Conservation (phyloP, 2,329 filamentous ascomycete species). For the Botryotinia convoluta region DNA sequence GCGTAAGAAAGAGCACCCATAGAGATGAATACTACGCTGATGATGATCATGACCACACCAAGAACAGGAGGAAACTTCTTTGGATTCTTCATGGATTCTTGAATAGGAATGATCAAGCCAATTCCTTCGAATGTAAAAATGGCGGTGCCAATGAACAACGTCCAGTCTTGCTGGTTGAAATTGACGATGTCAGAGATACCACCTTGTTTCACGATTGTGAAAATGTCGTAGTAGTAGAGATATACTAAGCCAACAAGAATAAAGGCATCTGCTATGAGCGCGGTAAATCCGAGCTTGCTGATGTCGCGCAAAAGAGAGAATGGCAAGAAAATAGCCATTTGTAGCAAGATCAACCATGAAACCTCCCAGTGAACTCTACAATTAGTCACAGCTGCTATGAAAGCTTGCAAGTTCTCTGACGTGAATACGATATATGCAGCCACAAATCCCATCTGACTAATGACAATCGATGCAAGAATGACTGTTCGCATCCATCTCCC, state of each 20-base stretch:
- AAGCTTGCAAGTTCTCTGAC: slow-evolving; percentile 90
- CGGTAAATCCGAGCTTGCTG: slow-evolving; percentile 93
- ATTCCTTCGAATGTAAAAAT: slow-evolving; percentile 99
- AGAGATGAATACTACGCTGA: slow-evolving; percentile 83
- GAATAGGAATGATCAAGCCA: slow-evolving; percentile 95
- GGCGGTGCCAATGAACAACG: slow-evolving; percentile 95
- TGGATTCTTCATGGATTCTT: slow-evolving; percentile 92
- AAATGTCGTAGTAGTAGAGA: slow-evolving; percentile 91
- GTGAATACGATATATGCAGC: slow-evolving; percentile 97
- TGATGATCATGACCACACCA: slow-evolving; percentile 88
- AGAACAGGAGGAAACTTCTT: slow-evolving; percentile 88
- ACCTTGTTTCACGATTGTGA: slow-evolving; percentile 70
- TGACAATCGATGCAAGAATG: slow-evolving; percentile 87
- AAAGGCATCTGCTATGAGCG: slow-evolving; percentile 88
- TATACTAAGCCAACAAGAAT: slow-evolving; percentile 91
- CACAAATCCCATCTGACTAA: slow-evolving; percentile 94
- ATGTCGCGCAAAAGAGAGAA: slow-evolving; percentile 94
- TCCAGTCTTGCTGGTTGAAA: slow-evolving; percentile 93
- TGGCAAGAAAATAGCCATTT: slow-evolving; percentile 92
- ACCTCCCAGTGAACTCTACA: slow-evolving; percentile 85
- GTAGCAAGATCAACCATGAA: slow-evolving; percentile 86
- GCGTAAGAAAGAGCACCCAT: slow-evolving; percentile 95
- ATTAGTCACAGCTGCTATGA: slow-evolving; percentile 85
- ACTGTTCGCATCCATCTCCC: slow-evolving; percentile 84
- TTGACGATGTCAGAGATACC: slow-evolving; percentile 82